Evolutionary conservation across 2,329 filamentous ascomycete species (phyloP).

Genomic region (Sarocladium kiliense): DNA sequence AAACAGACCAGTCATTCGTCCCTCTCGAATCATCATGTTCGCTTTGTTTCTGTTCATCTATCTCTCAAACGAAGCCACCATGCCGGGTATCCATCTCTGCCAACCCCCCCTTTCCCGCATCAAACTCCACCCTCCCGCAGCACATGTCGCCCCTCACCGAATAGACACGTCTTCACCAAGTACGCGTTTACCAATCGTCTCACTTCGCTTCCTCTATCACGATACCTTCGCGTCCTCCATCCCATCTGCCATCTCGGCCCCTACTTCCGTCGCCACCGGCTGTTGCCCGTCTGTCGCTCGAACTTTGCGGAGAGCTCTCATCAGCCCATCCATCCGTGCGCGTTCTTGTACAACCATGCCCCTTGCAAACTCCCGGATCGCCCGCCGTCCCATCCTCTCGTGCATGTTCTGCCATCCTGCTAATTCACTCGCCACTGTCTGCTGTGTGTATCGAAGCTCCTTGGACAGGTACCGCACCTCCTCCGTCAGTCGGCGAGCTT

Average conservation of each 20-base stretch:
- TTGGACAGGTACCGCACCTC: slow-evolving; percentile 71
- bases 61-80: background rate
- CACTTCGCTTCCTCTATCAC: background rate
- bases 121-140: slow-evolving; percentile 3
- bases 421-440: slow-evolving; percentile 84
- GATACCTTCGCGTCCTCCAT: slow-evolving; percentile 4
- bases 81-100: background rate
- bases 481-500: slow-evolving; percentile 61
- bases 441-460: slow-evolving; percentile 87
- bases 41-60: background rate
- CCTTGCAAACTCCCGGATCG: slow-evolving; percentile 70
- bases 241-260: background rate
- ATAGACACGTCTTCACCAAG: slow-evolving; percentile 4
- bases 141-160: background rate
- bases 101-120: slow-evolving; percentile 1
- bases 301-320: slow-evolving; percentile 67
- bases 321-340: slow-evolving; percentile 74
- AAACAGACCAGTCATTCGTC: background rate
- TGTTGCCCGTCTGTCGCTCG: slow-evolving; percentile 18
- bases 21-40: background rate
- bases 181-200: slow-evolving; percentile 8
- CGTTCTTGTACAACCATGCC: slow-evolving; percentile 77
- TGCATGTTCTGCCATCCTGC: slow-evolving; percentile 93
- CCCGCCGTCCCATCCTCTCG: slow-evolving; percentile 67
- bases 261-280: slow-evolving; percentile 4